Evolutionary conservation across 768 basidiomycete species (phyloP), one percentile per base, ranked within the genome.

Genomic region (Rossbeevera mucosa): DNA sequence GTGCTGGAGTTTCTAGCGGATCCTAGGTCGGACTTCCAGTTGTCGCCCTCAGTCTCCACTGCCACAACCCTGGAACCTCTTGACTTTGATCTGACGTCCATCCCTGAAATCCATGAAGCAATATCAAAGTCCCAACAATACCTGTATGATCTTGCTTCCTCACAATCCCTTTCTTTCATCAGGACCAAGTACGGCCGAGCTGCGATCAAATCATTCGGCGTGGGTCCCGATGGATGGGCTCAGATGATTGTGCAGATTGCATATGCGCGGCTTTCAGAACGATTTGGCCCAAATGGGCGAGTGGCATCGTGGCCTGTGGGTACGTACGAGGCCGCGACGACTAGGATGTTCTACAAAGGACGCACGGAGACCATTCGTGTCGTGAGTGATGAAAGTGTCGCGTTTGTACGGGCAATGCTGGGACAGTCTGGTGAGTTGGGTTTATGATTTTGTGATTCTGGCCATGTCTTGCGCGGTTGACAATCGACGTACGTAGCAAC

Each of bases 171-270:
- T 54, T 72, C 74, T 20, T 83, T 83, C 69, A 67, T 79, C 53
- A 73, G 80, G 36, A 91, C 90, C 1, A 66, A 72, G 1, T 97
- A 94, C 60, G 94, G 94, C 29, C 95, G 94, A 70, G 79, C 80
- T 41, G 79, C 81, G 16, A 90, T 95, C 73, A 96, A 95, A 76
- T 71, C 77, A 13, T 91, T 90, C 60, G 84, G 88, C 29, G 83
- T 88, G n/a, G 91, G 91, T 38, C 94, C 94, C 3, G 94, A 97
- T 64, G 88, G 88, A 24, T 96, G 93, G 92, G 85, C 89, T 43
- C 94, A 97, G 72, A 83, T 96, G 80, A 73, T 93, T 63, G 77
- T 94, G 46, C 94, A 97, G 66, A 74, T 97, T 43, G 94, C 94
- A 6, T 94, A 94, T 68, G 80, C 76, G 52, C 80, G 93, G 1